Evolutionary conservation across 2,329 filamentous ascomycete genomes (phyloP).

Genomic region (Gremmenia infestans): DNA sequence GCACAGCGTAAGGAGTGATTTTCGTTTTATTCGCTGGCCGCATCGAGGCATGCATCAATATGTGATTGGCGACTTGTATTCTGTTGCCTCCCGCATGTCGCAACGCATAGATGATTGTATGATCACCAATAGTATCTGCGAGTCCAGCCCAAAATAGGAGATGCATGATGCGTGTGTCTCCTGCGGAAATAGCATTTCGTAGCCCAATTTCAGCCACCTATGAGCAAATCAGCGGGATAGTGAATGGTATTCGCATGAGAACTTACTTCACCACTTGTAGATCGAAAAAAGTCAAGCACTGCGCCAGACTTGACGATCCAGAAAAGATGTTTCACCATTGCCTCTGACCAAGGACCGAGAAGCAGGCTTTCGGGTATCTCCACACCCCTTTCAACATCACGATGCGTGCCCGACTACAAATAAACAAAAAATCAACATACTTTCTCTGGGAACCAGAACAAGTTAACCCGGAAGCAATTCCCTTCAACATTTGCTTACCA

Average conservation of each 20-base stretch:
- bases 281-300: slow-evolving; percentile 22
- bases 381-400: slow-evolving; percentile 12
- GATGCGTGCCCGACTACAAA: slow-evolving; percentile 2
- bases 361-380: slow-evolving; percentile 30
- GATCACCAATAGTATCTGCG: slow-evolving; percentile 8
- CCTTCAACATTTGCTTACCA: neutral
- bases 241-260: neutral
- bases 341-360: slow-evolving; percentile 27
- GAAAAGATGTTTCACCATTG: slow-evolving; percentile 23
- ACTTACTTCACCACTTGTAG: slow-evolving; percentile 28
- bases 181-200: slow-evolving; percentile 18
- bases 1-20: neutral
- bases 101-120: slow-evolving; percentile 16
- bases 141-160: slow-evolving; percentile 21
- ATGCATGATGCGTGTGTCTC: slow-evolving; percentile 18
- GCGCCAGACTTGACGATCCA: slow-evolving; percentile 27
- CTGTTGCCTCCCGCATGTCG: slow-evolving; percentile 19
- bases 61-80: slow-evolving; percentile 12
- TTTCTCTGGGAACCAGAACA: neutral
- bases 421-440: neutral
- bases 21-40: neutral
- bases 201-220: slow-evolving; percentile 24
- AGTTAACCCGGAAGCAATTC: no score
- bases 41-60: slow-evolving; percentile 1
- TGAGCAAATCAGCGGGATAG: neutral